phyloP scores from a whole-genome alignment of 1,139 yeast genomes.

The Pichia norvegensis region DNA sequence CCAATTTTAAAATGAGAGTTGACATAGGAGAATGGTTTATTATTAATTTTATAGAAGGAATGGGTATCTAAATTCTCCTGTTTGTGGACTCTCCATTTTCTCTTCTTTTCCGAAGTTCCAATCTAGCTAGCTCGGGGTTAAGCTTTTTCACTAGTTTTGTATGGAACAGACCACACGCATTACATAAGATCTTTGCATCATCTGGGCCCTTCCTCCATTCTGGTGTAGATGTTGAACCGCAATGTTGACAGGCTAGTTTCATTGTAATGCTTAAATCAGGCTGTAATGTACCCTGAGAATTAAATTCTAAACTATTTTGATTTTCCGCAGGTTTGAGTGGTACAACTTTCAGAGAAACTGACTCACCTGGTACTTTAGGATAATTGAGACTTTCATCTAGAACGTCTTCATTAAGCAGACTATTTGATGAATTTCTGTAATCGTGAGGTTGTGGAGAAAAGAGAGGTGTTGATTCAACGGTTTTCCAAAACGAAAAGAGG shows the following conservation, averaged over 20 bases:
- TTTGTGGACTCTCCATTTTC: constrained; percentile 25
- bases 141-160: constrained; percentile 57
- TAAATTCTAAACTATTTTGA: constrained; percentile 12
- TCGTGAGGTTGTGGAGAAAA: not conserved
- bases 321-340: constrained; percentile 22
- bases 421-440: not conserved
- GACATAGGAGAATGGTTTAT: not conserved
- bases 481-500: not conserved
- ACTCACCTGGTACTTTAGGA: constrained; percentile 18
- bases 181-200: constrained; percentile 66
- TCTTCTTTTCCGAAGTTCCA: constrained; percentile 22
- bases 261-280: constrained; percentile 27
- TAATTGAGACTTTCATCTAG: not conserved
- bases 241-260: constrained; percentile 37
- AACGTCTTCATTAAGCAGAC: not conserved
- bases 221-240: constrained; percentile 71
- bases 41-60: not conserved
- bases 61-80: constrained; percentile 17
- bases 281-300: constrained; percentile 26
- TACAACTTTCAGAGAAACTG: constrained; percentile 24
- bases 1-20: too few species aligned
- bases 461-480: not conserved
- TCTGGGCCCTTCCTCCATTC: constrained; percentile 83
- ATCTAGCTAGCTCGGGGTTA: constrained; percentile 35
- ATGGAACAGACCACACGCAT: constrained; percentile 76